Percentiles rank a stretch among this genome's conserved stretches.
These are phyloP conservation scores for Tylopilus intermedius DNA, from an alignment of 768 basidiomycete species.

Conservation along the genomic window DNA sequence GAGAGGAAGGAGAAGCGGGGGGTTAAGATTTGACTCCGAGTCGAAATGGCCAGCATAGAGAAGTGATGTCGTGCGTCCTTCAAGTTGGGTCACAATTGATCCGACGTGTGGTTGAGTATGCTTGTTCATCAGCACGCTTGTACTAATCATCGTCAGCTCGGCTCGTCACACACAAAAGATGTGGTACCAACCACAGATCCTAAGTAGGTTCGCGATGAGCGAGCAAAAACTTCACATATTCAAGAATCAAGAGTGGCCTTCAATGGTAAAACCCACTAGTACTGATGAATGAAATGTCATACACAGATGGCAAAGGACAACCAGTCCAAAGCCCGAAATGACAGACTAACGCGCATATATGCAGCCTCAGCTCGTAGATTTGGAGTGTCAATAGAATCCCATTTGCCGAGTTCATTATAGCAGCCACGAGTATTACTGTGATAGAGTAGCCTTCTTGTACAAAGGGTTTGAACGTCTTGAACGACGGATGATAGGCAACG, in stretches of 20 bases:
- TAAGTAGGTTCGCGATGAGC: not conserved
- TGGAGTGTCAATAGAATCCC: not conserved
- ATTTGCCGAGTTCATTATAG: not conserved
- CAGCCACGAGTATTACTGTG: no score
- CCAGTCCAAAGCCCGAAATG: not conserved
- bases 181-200: not conserved
- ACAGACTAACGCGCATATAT: conserved; percentile 3
- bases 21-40: conserved; percentile 1
- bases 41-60: not conserved
- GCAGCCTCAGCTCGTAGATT: not conserved
- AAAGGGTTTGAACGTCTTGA: no score
- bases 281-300: not conserved
- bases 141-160: not conserved
- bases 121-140: conserved; percentile 5
- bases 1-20: not conserved
- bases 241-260: not conserved
- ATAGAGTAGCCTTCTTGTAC: no score
- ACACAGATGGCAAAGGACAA: not conserved
- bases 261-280: not conserved
- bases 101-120: not conserved
- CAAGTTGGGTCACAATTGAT: conserved; percentile 1
- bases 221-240: not conserved
- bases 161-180: no score
- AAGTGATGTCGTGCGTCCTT: conserved; percentile 13
- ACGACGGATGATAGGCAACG: not conserved